phyloP scores from a whole-genome alignment of 2,329 filamentous ascomycete genomes.

The Elsinoe australis region DNA sequence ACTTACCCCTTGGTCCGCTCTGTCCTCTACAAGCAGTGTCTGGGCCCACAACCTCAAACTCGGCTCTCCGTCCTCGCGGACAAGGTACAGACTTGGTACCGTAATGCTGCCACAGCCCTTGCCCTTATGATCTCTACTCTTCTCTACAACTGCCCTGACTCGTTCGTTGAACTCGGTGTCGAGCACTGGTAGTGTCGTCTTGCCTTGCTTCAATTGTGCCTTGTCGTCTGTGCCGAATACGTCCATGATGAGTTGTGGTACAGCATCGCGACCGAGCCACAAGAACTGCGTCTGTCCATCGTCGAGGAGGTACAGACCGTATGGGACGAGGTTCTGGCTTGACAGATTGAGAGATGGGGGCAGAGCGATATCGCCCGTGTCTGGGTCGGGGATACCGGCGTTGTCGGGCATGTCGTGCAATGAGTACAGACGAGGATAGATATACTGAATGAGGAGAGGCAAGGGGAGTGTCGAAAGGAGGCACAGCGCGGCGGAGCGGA shows the following conservation, averaged over 20 bases:
- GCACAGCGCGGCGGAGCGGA: slow-evolving; percentile 86
- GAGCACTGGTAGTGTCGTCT: slow-evolving; percentile 74
- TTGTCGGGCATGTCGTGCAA: slow-evolving; percentile 95
- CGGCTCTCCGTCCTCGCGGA: slow-evolving; percentile 92
- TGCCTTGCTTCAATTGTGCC: slow-evolving; percentile 80
- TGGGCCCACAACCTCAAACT: slow-evolving; percentile 94
- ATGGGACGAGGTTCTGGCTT: slow-evolving; percentile 77
- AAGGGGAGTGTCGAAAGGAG: slow-evolving; percentile 88
- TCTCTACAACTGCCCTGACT: slow-evolving; percentile 79
- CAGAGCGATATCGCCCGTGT: slow-evolving; percentile 81
- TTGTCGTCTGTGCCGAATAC: slow-evolving; percentile 85
- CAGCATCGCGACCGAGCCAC: slow-evolving; percentile 88
- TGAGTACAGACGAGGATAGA: slow-evolving; percentile 60
- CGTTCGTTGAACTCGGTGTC: slow-evolving; percentile 97
- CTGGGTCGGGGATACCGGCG: slow-evolving; percentile 74
- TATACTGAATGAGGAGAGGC: slow-evolving; percentile 85
- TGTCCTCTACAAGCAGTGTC: slow-evolving; percentile 88
- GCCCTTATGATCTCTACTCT: slow-evolving; percentile 79
- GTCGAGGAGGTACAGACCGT: slow-evolving; percentile 91
- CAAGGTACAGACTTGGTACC: slow-evolving; percentile 86
- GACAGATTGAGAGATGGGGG: slow-evolving; percentile 79
- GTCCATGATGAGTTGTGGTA: slow-evolving; percentile 78
- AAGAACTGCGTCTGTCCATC: slow-evolving; percentile 97
- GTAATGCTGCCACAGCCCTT: slow-evolving; percentile 87
- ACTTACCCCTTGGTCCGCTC: slow-evolving; percentile 88